Evolutionary conservation across 345 rosid genomes (phyloP), one percentile per base, ranked within the genome.

Genomic region (Lumnitzera littorea): DNA sequence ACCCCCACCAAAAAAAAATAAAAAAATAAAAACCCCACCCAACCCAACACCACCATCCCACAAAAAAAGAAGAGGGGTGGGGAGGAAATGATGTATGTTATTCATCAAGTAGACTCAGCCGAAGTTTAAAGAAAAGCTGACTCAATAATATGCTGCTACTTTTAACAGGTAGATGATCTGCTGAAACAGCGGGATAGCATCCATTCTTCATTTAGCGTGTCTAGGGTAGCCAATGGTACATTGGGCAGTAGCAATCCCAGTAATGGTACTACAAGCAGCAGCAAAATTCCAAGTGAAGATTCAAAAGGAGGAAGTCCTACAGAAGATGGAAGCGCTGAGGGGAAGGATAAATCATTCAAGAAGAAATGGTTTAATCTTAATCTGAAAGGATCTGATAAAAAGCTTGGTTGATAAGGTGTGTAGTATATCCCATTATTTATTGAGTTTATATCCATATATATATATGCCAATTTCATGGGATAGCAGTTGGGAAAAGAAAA

Each of bases 301-400:
- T 63, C 74, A 12, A 88, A 70, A 71, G 72, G 58, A 1, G 98
- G 78, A 54, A 82, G 91, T 60, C 83, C 86, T 0, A 77, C 68
- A 47, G 97, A 90, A 74, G 96, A 86, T 41, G 90, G 84, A 24
- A 75, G 77, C 63, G 66, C 82, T 17, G 97, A 90, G 24, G 91
- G 95, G 16, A 86, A 78, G 79, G 99, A 94, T 56, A 94, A 86
- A 70, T 74, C 98, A 15, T 71, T 71, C 13, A 94, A 78, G 72
- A 87, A 86, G 88, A 94, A 84, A 80, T 94, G 99, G 99, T 94
- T 94, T 73, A 94, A 88, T 74, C 80, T 94, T 76, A 90, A 84
- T 74, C 67, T 89, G 12, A 87, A 75, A 65, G 95, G 96, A 66
- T 82, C 96, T 24, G 96, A 92, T 61, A 92, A 85, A 73, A 85